A percentile compares a stretch with the other conserved stretches of the same genome.
phyloP scores from a whole-genome alignment of 805 yeast species.

The Sugiyamaella marilandica region DNA sequence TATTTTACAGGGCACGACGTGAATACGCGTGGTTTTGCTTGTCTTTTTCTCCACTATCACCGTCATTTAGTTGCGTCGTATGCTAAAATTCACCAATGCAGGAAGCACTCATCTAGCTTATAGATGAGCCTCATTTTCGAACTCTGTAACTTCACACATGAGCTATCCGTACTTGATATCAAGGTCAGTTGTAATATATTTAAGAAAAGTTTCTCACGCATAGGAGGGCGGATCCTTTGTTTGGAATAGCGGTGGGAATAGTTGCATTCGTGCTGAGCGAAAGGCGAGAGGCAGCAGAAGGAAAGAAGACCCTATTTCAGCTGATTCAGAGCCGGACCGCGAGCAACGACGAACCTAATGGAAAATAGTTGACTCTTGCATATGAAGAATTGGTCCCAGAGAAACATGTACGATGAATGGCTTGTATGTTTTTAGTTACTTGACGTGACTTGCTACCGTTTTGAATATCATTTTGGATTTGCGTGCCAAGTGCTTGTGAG shows the following conservation, averaged over 20 bases:
- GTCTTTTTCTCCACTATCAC: neutral
- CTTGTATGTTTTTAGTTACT: too few relatives aligned
- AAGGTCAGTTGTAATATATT: neutral
- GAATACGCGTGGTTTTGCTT: constrained; percentile 15
- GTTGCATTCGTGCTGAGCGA: constrained; percentile 16
- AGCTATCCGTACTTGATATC: constrained; percentile 5
- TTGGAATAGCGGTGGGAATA: constrained; percentile 19
- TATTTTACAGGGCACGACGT: constrained; percentile 28
- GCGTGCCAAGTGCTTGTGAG: too few relatives aligned
- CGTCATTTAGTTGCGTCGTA: neutral
- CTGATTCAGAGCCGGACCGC: constrained; percentile 6
- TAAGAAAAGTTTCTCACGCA: neutral
- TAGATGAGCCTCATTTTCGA: neutral
- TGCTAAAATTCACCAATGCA: neutral
- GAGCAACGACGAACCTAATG: neutral
- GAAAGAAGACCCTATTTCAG: constrained; percentile 11
- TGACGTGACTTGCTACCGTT: too few relatives aligned
- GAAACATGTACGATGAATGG: too few relatives aligned
- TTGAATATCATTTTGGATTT: too few relatives aligned
- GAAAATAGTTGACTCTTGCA: neutral
- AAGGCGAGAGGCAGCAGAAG: constrained; percentile 14
- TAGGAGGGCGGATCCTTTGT: constrained; percentile 18
- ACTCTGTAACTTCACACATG: neutral
- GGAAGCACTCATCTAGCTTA: neutral
- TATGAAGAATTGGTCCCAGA: too few relatives aligned